Base-by-base conservation (phyloP, 2,329 filamentous ascomycete species). In the Aaosphaeria pasadenensis region DNA sequence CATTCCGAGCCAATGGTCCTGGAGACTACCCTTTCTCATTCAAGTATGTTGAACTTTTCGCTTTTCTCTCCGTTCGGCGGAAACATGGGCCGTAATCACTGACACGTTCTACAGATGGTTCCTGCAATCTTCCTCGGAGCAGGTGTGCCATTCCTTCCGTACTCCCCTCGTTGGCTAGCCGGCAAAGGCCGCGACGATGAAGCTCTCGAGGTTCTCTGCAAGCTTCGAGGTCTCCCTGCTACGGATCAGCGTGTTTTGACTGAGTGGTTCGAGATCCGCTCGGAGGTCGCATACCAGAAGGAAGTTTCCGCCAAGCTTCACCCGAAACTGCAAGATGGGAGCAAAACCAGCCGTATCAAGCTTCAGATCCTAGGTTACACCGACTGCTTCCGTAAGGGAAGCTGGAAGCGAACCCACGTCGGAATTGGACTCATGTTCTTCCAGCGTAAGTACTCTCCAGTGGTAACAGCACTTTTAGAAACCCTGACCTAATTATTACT, bases 21-120 rank as follows among this genome's bases (percentile, higher is more conserved):
- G 72, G 56, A 67, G 75, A 5, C 63, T 80, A 0, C 77, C 77
- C 0, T 77, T 77, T 47, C 63, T 71, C 4, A 60, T 79, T 4
- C 77, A 79, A 47, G 72, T 75, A 24, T 24, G 17, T 24, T 24
- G 17, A 24, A 24, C 17, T 24, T 24, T 2, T 24, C 17, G 17
- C 2, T 24, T 24, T 24, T 24, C 17, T 24, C 17, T 24, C 17
- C 17, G 17, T n/a, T n/a, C n/a, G 17, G 2, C 17, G 17, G 17
- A 24, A 24, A 24, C 33, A 36, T 36, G 9, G 33, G 33, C 33
- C 9, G 33, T 36, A 13, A 36, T 36, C 9, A 13, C 13, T 13
- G 9, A 36, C 13, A 11, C 33, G 3, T 36, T 11, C 33, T 36
- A 9, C 33, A 36, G 33, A 36, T 36, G 13, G 9, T 36, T 13